Percentiles rank a stretch among this genome's conserved stretches.
phyloP scores from a whole-genome alignment of 2,329 filamentous ascomycete species.

The Sclerotinia nivalis region DNA sequence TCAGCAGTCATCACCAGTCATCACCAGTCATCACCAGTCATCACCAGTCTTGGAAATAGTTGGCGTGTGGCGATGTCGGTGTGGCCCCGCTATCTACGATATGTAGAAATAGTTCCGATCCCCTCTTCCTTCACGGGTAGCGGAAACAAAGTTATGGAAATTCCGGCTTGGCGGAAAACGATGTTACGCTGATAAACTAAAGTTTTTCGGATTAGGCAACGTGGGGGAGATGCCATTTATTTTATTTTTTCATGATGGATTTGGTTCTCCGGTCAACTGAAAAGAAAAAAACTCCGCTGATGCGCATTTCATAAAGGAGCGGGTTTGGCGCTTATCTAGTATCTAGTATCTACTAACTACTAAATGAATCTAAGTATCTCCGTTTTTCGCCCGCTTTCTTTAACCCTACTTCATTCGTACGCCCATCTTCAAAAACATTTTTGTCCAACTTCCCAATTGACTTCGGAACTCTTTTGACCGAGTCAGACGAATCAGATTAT shows the following conservation, averaged over 20 bases:
- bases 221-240: not conserved
- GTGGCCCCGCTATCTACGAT: conserved; percentile 15
- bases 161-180: conserved; percentile 15
- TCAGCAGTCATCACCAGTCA: not conserved
- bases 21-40: no score
- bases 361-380: conserved; percentile 11
- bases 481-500: not conserved
- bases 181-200: conserved; percentile 8
- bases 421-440: not conserved
- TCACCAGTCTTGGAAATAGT: conserved; percentile 15
- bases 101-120: conserved; percentile 3
- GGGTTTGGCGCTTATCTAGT: conserved; percentile 17
- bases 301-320: conserved; percentile 12
- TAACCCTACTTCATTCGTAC: not conserved
- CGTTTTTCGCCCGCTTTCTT: conserved; percentile 1
- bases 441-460: not conserved
- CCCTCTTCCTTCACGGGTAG: conserved; percentile 2
- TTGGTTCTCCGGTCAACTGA: not conserved
- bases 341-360: not conserved
- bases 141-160: not conserved
- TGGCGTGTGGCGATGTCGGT: conserved; percentile 1
- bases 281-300: not conserved
- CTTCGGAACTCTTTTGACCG: not conserved
- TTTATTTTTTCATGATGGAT: not conserved
- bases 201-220: not conserved